phyloP scores from a whole-genome alignment of 2,329 filamentous ascomycete species.

The Trichoderma asperellum region DNA sequence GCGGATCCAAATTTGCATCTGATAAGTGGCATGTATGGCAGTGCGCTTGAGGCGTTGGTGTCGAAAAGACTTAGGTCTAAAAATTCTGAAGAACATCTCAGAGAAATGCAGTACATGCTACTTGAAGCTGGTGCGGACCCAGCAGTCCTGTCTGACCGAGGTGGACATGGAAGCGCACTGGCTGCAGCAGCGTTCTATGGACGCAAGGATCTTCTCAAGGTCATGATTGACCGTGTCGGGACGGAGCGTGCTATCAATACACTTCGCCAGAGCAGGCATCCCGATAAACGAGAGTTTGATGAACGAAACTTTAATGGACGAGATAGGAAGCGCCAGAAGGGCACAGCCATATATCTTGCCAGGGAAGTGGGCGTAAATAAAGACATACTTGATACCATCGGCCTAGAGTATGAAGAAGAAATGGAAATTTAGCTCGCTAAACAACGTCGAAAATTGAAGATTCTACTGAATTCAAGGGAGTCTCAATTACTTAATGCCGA shows the following conservation, averaged over 20 bases:
- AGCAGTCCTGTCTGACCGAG: neutral
- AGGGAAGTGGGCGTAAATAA: neutral
- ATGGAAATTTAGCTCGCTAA: neutral
- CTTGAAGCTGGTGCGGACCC: constrained; percentile 18
- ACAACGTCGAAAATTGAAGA: no score
- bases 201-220: neutral
- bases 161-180: neutral
- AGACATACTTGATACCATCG: neutral
- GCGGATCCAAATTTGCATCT: neutral
- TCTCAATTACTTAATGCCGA: no score
- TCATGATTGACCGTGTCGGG: neutral
- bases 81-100: no score
- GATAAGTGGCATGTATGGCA: neutral
- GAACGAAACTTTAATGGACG: no score
- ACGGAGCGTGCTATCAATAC: neutral
- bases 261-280: constrained; percentile 1
- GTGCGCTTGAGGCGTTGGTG: neutral
- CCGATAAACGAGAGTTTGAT: neutral
- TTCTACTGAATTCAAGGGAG: no score
- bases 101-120: neutral
- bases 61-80: no score
- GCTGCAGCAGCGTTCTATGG: constrained; percentile 16
- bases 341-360: neutral
- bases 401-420: neutral
- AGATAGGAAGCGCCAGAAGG: neutral